Conservation (phyloP, 2,329 filamentous ascomycete species). For the Arthrinium puccinioides region DNA sequence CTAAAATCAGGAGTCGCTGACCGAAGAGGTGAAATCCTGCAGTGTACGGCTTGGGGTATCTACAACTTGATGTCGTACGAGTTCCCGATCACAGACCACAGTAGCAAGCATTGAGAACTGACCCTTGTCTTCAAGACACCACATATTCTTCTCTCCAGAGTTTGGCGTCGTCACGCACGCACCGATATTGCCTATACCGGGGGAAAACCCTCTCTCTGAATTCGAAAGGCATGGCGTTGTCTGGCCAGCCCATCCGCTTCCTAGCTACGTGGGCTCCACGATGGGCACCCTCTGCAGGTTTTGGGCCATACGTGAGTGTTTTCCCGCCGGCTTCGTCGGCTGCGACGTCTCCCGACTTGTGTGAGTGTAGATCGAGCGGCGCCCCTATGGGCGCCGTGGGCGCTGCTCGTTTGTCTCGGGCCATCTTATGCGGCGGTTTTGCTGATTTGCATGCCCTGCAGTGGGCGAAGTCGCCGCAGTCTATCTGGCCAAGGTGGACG, state of each 20-base stretch:
- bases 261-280: slow-evolving; percentile 10
- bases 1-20: too few relatives aligned
- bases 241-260: slow-evolving; percentile 6
- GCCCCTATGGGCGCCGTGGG: too few relatives aligned
- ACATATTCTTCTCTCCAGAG: not conserved
- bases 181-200: slow-evolving; percentile 1
- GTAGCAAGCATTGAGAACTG: too few relatives aligned
- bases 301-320: too few relatives aligned
- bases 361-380: too few relatives aligned
- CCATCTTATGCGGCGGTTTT: too few relatives aligned
- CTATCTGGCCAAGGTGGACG: not conserved
- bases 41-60: slow-evolving; percentile 3
- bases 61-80: slow-evolving; percentile 3
- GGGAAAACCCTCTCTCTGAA: not conserved
- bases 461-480: slow-evolving; percentile 5
- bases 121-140: not conserved
- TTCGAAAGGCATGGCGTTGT: not conserved
- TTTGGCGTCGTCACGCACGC: not conserved
- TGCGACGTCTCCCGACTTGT: too few relatives aligned
- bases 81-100: too few relatives aligned
- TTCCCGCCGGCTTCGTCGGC: too few relatives aligned
- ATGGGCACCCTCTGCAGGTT: slow-evolving; percentile 10
- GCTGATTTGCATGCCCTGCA: too few relatives aligned
- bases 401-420: too few relatives aligned
- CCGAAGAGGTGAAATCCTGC: too few relatives aligned